A percentile compares a stretch with the other conserved stretches of the same genome.
Evolutionary conservation across 2,329 filamentous ascomycete genomes (phyloP).

Genomic region (Fusarium tuaranense): DNA sequence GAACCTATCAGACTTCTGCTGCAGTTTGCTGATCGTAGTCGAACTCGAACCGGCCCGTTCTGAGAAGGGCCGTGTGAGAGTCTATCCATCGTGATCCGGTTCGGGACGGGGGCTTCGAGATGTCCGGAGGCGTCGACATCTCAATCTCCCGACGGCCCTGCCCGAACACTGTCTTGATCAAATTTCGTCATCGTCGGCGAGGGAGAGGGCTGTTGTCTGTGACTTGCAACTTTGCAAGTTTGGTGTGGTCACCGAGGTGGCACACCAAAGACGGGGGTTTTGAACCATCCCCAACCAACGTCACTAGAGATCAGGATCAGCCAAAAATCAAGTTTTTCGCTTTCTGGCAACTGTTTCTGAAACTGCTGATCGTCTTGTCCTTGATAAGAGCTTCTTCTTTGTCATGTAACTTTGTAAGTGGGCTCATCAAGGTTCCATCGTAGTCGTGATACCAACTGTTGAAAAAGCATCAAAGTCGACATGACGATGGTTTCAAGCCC

Average conservation of each 20-base stretch:
- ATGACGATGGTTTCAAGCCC: neutral
- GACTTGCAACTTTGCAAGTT: neutral
- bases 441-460: neutral
- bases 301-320: neutral
- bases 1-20: neutral
- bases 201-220: neutral
- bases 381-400: neutral
- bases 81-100: neutral
- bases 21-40: neutral
- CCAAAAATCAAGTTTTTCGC: conserved; percentile 23
- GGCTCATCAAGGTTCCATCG: neutral
- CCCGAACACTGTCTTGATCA: neutral
- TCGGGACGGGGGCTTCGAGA: neutral
- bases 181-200: neutral
- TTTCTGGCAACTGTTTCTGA: neutral
- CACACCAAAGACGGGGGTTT: neutral
- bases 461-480: neutral
- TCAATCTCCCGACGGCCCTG: neutral
- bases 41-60: neutral
- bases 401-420: neutral
- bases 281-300: neutral
- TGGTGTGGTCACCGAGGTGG: neutral
- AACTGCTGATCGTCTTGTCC: conserved; percentile 1
- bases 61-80: neutral
- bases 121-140: neutral